Base-by-base conservation (phyloP, 306 rosid genomes). In the Inga leiocalycina region DNA sequence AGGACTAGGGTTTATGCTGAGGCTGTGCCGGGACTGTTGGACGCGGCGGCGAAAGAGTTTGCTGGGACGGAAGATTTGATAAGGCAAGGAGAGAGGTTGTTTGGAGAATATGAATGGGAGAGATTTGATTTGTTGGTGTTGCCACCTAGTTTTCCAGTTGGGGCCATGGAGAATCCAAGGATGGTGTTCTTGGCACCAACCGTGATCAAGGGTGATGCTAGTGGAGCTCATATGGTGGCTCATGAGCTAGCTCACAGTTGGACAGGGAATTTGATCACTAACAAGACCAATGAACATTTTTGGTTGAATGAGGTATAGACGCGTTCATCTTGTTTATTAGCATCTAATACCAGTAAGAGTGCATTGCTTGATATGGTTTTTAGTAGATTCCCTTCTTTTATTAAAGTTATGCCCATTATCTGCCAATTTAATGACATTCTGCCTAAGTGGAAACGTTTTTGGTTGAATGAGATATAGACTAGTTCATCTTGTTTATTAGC, bases 161-260 rank as follows among this genome's bases (percentile, higher is more conserved):
- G 91, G 2, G 99, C 98, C 0, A 96, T 96, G 99, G 99, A 96
- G 92, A 96, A 96, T 81, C 99, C 99, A 4, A 92, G 93, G 88
- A 92, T 96, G 97, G 91, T 87, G 80, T 96, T 96, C 86, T 87
- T 96, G 90, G 90, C 99, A 0, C 98, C 99, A 1, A 96, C 97
- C n/a, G 97, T 96, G 74, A 87, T 96, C 17, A 94, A 91, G 37
- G 99, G 98, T 2, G 98, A 96, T 34, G 91, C 94, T 0, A 90
- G 90, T 17, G 98, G 99, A 4, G 97, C 98, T 0, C 99, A 88
- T 86, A 88, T 96, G 35, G 99, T 96, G 82, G 99, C 97, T 48
- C 99, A 94, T 35, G 98, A 94, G 71, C 97, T 96, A 80, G 98
- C 97, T 49, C 99, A 96, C 68, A 96, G 99, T 78, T 94, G 99